Base-by-base conservation (phyloP, 257 asterid genomes). In the Ballota nigra region DNA sequence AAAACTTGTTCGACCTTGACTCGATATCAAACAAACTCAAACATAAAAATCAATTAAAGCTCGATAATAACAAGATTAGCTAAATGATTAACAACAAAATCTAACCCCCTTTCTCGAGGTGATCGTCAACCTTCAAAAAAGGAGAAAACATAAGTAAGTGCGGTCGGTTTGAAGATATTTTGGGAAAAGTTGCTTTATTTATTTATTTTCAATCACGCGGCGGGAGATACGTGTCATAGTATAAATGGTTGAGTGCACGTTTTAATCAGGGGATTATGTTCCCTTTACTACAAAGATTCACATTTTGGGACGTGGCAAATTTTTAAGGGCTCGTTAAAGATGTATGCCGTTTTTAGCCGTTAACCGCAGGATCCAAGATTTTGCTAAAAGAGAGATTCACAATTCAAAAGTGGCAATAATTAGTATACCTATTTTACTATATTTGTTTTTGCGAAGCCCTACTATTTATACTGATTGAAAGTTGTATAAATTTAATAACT, bases 291-390 rank as follows among this genome's bases (percentile, higher is more conserved):
- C 74, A 67, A 66, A 73, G 78, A 85, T 62, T 77, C 79, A 43
- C 9, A 36, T 28, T 23, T 13, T 4, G 4, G 5, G 26, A 59
- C 84, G 86, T 82, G 86, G 77, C 83, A 11, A n/a, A n/a, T 64
- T 19, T 5, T 66, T 3, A 76, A 38, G 45, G 75, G 80, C 67
- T 60, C 58, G 20, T 57, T 38, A 6, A 12, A 43, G 23, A 58
- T 8, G 55, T 29, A 38, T 68, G 69, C 80, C 65, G 75, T 75
- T 83, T 77, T 68, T 57, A 20, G 58, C 79, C 82, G 86, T 82
- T 80, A 69, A 68, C 77, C 29, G 70, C 71, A 73, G 62, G 23
- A 65, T 51, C 60, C 78, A 64, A 61, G 4, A 60, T 66, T 62
- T 51, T n/a, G 74, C 33, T 5, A 13, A 24, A 57, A 49, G 0